phyloP scores from a whole-genome alignment of 2,329 filamentous ascomycete genomes.

The Xylariaceae sp. region DNA sequence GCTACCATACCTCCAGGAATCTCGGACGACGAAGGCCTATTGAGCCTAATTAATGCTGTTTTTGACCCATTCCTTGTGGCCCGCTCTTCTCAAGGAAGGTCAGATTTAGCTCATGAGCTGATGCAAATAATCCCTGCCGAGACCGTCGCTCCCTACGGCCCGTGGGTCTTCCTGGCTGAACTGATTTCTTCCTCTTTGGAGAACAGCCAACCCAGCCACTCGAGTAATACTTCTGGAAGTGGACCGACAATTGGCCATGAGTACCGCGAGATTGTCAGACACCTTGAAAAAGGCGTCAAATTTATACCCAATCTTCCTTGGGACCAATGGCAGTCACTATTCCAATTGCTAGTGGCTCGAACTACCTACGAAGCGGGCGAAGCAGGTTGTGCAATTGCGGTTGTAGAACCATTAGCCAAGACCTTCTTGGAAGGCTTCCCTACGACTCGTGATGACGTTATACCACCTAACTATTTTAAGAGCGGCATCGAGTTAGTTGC shows the following conservation, averaged over 20 bases:
- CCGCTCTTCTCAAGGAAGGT: conserved; percentile 47
- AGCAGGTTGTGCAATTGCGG: conserved; percentile 63
- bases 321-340: conserved; percentile 56
- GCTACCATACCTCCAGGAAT: conserved; percentile 52
- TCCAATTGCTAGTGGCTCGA: conserved; percentile 58
- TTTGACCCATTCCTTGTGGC: conserved; percentile 62
- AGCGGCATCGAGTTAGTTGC: conserved; percentile 49
- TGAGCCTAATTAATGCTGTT: conserved; percentile 51
- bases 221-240: conserved; percentile 42
- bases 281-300: conserved; percentile 65
- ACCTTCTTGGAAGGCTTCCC: conserved; percentile 45
- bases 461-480: conserved; percentile 36
- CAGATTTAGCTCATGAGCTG: conserved; percentile 55
- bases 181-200: conserved; percentile 49
- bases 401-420: conserved; percentile 73
- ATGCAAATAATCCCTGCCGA: conserved; percentile 53
- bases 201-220: conserved; percentile 41
- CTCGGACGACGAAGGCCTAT: conserved; percentile 49
- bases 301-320: conserved; percentile 52
- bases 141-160: conserved; percentile 48
- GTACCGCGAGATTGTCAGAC: conserved; percentile 68
- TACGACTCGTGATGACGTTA: conserved; percentile 18
- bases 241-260: conserved; percentile 63
- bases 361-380: conserved; percentile 68
- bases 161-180: conserved; percentile 56